Conservation (phyloP, 2,329 filamentous ascomycete genomes). For the Ophiostoma himal-ulmi region DNA sequence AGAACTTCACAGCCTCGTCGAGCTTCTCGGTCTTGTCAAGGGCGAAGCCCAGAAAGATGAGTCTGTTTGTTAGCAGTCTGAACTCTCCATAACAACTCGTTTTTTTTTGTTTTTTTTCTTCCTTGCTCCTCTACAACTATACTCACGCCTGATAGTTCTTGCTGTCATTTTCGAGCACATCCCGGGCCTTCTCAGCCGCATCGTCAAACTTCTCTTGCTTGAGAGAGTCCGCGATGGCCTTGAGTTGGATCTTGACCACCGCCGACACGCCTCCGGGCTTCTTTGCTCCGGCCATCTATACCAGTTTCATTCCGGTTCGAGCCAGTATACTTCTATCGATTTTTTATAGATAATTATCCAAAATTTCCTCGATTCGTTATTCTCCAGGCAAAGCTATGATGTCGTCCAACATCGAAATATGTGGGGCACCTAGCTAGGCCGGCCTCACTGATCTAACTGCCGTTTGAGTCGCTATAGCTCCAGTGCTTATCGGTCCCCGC, state of each 20-base stretch:
- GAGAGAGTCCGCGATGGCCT: constrained; percentile 72
- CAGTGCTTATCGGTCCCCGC: constrained; percentile 20
- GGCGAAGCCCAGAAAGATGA: constrained; percentile 83
- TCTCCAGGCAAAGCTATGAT: neutral
- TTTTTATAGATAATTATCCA: neutral
- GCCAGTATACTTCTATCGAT: neutral
- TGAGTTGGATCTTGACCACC: constrained; percentile 62
- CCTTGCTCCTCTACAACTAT: too few relatives aligned
- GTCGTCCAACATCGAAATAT: neutral
- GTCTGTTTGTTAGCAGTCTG: constrained; percentile 29
- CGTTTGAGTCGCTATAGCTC: neutral
- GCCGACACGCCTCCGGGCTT: constrained; percentile 40
- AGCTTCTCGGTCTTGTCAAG: constrained; percentile 67
- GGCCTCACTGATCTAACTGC: neutral
- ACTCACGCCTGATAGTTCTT: constrained; percentile 72
- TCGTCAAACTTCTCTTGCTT: constrained; percentile 74
- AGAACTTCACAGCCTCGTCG: constrained; percentile 70
- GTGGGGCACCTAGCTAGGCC: constrained; percentile 7
- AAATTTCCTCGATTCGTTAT: neutral
- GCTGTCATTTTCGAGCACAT: constrained; percentile 64
- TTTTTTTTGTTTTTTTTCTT: neutral
- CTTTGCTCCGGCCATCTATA: constrained; percentile 23
- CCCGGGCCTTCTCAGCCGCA: constrained; percentile 62
- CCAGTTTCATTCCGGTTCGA: neutral
- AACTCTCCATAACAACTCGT: neutral